phyloP scores from a whole-genome alignment of 2,329 filamentous ascomycete species.

The Trichoderma sp. region DNA sequence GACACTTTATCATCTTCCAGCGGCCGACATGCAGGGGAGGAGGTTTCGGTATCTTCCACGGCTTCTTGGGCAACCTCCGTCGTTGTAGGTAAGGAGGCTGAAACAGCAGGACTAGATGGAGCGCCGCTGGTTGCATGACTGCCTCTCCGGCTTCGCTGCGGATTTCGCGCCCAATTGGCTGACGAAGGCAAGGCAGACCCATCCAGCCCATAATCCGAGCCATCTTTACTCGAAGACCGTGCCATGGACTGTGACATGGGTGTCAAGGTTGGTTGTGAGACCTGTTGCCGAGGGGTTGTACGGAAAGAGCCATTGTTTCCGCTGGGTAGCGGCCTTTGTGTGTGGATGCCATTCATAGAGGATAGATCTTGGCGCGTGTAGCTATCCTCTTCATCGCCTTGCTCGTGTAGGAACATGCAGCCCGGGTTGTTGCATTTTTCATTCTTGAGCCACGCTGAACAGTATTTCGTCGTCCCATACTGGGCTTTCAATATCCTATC shows the following conservation, averaged over 20 bases:
- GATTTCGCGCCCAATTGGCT: conserved; percentile 84
- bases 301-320: conserved; percentile 55
- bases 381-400: conserved; percentile 96
- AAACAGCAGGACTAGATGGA: conserved; percentile 79
- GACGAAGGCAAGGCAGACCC: conserved; percentile 89
- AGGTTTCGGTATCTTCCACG: conserved; percentile 36
- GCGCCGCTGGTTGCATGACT: conserved; percentile 82
- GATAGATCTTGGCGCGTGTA: conserved; percentile 94
- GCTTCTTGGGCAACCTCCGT: conserved; percentile 53
- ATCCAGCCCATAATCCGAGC: conserved; percentile 70
- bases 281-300: conserved; percentile 55
- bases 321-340: conserved; percentile 65
- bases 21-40: conserved; percentile 14
- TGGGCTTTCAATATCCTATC: conserved; percentile 80
- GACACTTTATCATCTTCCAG: conserved; percentile 15
- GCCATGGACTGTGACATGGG: conserved; percentile 65
- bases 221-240: conserved; percentile 77
- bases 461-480: conserved; percentile 94
- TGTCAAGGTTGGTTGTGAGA: conserved; percentile 41
- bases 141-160: conserved; percentile 67
- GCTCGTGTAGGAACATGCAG: conserved; percentile 97
- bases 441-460: conserved; percentile 91
- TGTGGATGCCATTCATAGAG: conserved; percentile 87
- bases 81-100: conserved; percentile 56
- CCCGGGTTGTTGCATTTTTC: conserved; percentile 94